phyloP scores from a whole-genome alignment of 2,329 filamentous ascomycete species.

The Thelonectria discophora region DNA sequence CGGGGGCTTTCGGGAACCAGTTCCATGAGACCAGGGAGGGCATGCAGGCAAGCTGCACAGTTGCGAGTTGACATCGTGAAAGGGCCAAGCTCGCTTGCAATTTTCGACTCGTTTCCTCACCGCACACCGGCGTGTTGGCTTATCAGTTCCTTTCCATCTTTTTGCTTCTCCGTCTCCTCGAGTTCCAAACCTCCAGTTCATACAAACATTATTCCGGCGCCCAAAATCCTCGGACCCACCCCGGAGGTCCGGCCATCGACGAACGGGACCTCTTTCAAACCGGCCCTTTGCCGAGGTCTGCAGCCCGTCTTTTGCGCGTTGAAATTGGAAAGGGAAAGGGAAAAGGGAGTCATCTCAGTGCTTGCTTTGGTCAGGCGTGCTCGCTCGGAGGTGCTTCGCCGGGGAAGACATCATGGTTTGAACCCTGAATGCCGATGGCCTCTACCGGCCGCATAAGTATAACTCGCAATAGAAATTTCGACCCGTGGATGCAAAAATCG shows the following conservation, averaged over 20 bases:
- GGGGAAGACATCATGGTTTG: not conserved
- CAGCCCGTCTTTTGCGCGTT: not conserved
- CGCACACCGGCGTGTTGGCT: conserved; percentile 9
- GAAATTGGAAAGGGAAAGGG: no score
- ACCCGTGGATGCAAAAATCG: not conserved
- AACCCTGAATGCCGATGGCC: not conserved
- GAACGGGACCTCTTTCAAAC: not conserved
- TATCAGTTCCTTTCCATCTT: not conserved
- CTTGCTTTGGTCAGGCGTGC: not conserved
- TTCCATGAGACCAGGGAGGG: conserved; percentile 1
- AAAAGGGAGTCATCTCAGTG: no score
- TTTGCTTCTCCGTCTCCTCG: not conserved
- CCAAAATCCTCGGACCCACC: conserved; percentile 12
- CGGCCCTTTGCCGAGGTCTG: conserved; percentile 11
- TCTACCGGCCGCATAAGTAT: conserved; percentile 2
- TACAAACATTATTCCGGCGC: not conserved
- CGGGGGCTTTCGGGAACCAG: conserved; percentile 14
- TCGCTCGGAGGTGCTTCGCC: conserved; percentile 32
- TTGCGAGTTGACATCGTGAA: conserved; percentile 2
- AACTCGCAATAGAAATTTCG: no score
- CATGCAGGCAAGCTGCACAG: not conserved
- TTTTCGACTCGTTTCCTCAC: not conserved
- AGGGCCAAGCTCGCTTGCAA: not conserved
- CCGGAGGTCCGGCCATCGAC: conserved; percentile 22
- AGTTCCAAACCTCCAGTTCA: not conserved